Evolutionary conservation across 305 asterid genomes (phyloP), one percentile per base, ranked within the genome.

Genomic region (Solanum hybrid): DNA sequence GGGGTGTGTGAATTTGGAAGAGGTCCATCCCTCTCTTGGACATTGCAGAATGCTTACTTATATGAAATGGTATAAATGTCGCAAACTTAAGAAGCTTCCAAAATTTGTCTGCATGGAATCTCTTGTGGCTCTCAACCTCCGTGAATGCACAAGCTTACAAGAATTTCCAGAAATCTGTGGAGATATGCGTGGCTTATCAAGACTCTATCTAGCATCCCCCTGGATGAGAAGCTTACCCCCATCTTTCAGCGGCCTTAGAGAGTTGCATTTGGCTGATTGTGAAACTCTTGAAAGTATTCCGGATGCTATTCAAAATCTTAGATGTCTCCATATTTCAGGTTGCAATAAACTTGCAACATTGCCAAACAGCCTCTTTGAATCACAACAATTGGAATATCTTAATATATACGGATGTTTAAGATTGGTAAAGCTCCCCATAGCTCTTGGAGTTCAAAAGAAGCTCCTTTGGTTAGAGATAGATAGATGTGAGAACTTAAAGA

Each of bases 401-500:
- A 0, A 18, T 0, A 77, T 78, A 36, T 0, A 0, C 5, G 0
- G 0, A 22, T 79, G 85, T 79, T 79, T 12, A 11, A 9, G 31
- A 79, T 36, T 79, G 33, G 33, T 79, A n/a, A 28, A 79, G 3
- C 67, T 81, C 64, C n/a, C 67, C 4, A 2, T 1, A 39, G 24
- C 67, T 81, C 4, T 81, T 13, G 7, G 14, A 24, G 36, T 24
- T 81, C 35, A 13, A 24, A 39, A 39, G 13, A 81, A 39, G 7
- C 67, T 81, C 5, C 0, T 0, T 29, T 0, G 0, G 18, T 3
- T 86, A 31, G 2, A 0, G 2, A 4, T 57, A 10, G 0, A 5
- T 0, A 1, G 16, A 2, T 86, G 89, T 71, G 4, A 6, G 31
- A 33, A 37, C 11, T 37, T 37, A 37, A 0, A 8, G 40, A 0